phyloP scores from a whole-genome alignment of 345 rosid genomes.

The Psidium guajava region DNA sequence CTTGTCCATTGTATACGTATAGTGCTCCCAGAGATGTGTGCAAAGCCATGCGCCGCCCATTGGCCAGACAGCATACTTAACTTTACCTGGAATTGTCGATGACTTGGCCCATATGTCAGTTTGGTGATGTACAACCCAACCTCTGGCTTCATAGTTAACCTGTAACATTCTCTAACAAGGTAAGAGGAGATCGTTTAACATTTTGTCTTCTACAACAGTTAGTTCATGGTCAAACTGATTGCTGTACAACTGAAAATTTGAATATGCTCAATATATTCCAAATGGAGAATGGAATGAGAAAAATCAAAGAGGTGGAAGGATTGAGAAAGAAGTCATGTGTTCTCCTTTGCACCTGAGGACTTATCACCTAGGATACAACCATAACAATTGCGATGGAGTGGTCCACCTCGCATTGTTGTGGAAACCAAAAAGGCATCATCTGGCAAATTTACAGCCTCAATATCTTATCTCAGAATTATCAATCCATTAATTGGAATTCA shows the following conservation, averaged over 20 bases:
- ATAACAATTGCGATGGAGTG: not conserved
- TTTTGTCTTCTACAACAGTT: not conserved
- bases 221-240: not conserved
- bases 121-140: slow-evolving; percentile 90
- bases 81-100: slow-evolving; percentile 66
- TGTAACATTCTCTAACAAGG: slow-evolving; percentile 9
- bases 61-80: slow-evolving; percentile 84
- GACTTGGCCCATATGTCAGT: slow-evolving; percentile 93
- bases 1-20: slow-evolving; percentile 63
- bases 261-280: not conserved
- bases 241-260: not conserved
- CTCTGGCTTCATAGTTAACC: slow-evolving; percentile 80
- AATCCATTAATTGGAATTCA: not conserved
- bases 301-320: not conserved
- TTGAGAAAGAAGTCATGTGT: not conserved
- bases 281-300: not conserved
- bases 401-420: not conserved
- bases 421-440: not conserved
- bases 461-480: not conserved
- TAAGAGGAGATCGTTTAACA: not conserved
- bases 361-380: not conserved
- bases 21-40: slow-evolving; percentile 95
- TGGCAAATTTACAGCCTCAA: not conserved
- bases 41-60: slow-evolving; percentile 99
- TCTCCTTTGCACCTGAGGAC: not conserved